Percentiles rank a stretch among this genome's conserved stretches.
Conservation (phyloP, 2,329 filamentous ascomycete species). For the Ophiosphaerella herpotricha region DNA sequence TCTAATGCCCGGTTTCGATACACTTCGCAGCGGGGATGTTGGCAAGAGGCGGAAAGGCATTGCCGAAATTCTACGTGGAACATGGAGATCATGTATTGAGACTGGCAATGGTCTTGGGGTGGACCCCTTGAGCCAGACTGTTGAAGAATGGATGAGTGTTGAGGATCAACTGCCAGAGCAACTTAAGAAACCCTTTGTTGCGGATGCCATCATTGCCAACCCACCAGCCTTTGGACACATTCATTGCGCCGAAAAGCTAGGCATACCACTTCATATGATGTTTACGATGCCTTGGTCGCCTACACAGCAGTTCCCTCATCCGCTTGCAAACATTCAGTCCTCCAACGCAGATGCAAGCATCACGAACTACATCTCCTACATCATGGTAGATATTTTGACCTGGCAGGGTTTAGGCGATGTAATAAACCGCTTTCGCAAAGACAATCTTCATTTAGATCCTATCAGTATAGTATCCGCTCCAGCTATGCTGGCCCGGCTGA, state of each 20-base stretch:
- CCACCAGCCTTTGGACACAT: slow-evolving; percentile 78
- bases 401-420: slow-evolving; percentile 92
- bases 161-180: slow-evolving; percentile 45
- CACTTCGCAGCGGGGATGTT: slow-evolving; percentile 76
- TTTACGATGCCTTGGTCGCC: slow-evolving; percentile 96
- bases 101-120: slow-evolving; percentile 67
- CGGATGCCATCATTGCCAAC: slow-evolving; percentile 80
- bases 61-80: slow-evolving; percentile 78
- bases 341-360: slow-evolving; percentile 76
- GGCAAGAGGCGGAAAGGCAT: slow-evolving; percentile 75
- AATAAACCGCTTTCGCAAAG: slow-evolving; percentile 83
- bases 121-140: slow-evolving; percentile 56
- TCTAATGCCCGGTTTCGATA: slow-evolving; percentile 80
- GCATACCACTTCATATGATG: slow-evolving; percentile 80
- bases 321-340: slow-evolving; percentile 78
- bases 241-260: slow-evolving; percentile 75
- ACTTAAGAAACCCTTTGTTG: slow-evolving; percentile 69
- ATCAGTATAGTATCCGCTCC: slow-evolving; percentile 83
- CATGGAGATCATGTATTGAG: slow-evolving; percentile 85
- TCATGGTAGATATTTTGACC: slow-evolving; percentile 86
- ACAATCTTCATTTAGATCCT: slow-evolving; percentile 73
- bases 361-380: slow-evolving; percentile 83
- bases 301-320: slow-evolving; percentile 83
- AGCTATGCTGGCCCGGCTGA: slow-evolving; percentile 74
- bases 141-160: slow-evolving; percentile 56